phyloP scores from a whole-genome alignment of 106 monocot species.

The Triglochin maritima region DNA sequence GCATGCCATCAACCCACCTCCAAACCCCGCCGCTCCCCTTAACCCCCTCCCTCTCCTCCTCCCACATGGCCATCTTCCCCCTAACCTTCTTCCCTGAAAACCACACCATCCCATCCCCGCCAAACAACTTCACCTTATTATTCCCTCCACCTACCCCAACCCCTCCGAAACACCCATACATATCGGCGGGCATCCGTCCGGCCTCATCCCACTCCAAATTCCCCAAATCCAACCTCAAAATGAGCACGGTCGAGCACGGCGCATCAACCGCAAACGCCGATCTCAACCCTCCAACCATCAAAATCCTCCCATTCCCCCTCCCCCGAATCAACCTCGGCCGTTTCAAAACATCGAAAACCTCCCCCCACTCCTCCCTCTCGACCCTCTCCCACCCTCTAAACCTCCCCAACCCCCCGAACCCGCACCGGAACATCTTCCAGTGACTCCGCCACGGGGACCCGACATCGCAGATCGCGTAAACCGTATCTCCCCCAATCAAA shows the following conservation, averaged over 20 bases:
- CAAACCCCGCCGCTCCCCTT: slow-evolving; percentile 36
- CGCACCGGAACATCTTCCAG: slow-evolving; percentile 91
- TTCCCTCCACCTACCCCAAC: slow-evolving; percentile 24
- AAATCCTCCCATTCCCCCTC: slow-evolving; percentile 27
- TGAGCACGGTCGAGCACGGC: slow-evolving; percentile 88
- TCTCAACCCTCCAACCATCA: slow-evolving; percentile 86
- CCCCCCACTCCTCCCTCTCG: slow-evolving; percentile 69
- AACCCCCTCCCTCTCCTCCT: slow-evolving; percentile 36
- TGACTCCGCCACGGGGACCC: slow-evolving; percentile 89
- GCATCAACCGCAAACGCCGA: slow-evolving; percentile 70
- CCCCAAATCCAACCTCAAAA: slow-evolving; percentile 58
- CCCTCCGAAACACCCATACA: slow-evolving; percentile 69
- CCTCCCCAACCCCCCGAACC: slow-evolving; percentile 30
- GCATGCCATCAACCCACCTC: slow-evolving; percentile 84
- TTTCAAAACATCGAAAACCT: slow-evolving; percentile 75
- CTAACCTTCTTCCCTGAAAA: slow-evolving; percentile 84
- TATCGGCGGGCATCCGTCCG: slow-evolving; percentile 79
- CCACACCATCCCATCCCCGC: slow-evolving; percentile 91
- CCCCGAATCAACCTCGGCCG: slow-evolving; percentile 73
- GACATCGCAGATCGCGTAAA: slow-evolving; percentile 67
- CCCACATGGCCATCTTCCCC: slow-evolving; percentile 90
- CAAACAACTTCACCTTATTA: slow-evolving; percentile 97
- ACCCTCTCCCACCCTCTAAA: slow-evolving; percentile 48
- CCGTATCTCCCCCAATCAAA: slow-evolving; percentile 20
- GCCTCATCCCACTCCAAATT: slow-evolving; percentile 93